Base-by-base conservation (phyloP, 441 rosid species). In the Breynia disticha region DNA sequence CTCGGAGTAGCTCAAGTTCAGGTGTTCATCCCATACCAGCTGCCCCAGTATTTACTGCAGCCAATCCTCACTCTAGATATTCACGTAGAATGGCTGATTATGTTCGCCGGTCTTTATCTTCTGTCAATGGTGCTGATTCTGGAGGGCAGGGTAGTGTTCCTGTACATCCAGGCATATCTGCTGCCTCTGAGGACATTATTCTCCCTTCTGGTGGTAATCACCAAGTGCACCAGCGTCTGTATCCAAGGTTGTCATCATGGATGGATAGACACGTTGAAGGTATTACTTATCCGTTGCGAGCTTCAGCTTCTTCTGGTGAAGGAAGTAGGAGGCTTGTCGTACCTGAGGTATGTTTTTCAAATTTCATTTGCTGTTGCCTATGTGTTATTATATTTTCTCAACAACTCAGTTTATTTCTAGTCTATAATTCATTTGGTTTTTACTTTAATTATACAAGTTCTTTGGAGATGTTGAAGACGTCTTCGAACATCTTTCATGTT, bases 1-100 rank as follows among this genome's bases (percentile, higher is more conserved):
- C 85, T 60, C 69, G 73, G 53, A 58, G 64, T 32, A 74, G 76
- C 51, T 67, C 84, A 44, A 74, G 70, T 57, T 64, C 81, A 3
- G 75, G 66, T 59, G 66, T 71, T 45, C 86, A 73, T 57, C 94
- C 79, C 32, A 59, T 84, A 17, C 52, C 85, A 53, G 68, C 76
- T 67, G 67, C 76, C 66, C 74, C 72, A 52, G 35, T 78, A 18
- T 74, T 72, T 83, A 59, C 46, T 55, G 71, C 87, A 65, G 71
- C 69, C 48, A 84, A 63, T 72, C 69, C 73, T 45, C 65, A 77
- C 46, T 52, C 76, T 20, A 76, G 62, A 32, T 72, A 69, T 71
- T 85, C 81, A 7, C 74, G 82, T 12, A 80, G 95, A 54, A 60
- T 82, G 55, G 72, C 91, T n/a, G 98, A 84, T 65, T 75, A 76